Percentiles rank a stretch among this genome's conserved stretches.
Evolutionary conservation across 495 filamentous ascomycete genomes (phyloP).

Genomic region (Apiosordaria backusii): DNA sequence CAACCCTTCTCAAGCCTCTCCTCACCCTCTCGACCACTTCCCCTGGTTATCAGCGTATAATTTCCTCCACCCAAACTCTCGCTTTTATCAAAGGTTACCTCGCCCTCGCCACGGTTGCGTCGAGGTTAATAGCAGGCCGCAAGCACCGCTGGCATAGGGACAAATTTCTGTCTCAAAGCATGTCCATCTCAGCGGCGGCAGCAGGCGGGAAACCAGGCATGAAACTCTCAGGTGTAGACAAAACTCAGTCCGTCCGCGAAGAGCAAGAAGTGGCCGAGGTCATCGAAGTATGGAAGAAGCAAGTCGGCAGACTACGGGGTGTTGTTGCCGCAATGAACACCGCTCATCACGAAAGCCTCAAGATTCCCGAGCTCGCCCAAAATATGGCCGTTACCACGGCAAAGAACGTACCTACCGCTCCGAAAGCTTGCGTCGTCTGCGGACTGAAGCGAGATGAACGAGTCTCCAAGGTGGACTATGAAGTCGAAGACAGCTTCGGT

Average conservation of each 20-base stretch:
- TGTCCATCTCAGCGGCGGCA: constrained; percentile 67
- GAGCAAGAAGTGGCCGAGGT: constrained; percentile 83
- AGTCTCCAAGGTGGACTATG: constrained; percentile 66
- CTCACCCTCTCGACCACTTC: constrained; percentile 48
- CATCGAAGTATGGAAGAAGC: constrained; percentile 65
- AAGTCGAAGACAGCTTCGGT: constrained; percentile 83
- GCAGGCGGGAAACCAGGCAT: constrained; percentile 68
- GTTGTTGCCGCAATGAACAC: constrained; percentile 54
- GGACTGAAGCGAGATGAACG: constrained; percentile 84
- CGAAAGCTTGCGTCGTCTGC: constrained; percentile 81
- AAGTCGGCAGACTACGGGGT: constrained; percentile 58
- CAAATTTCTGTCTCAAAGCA: constrained; percentile 75
- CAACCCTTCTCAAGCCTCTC: constrained; percentile 54
- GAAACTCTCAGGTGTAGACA: constrained; percentile 83
- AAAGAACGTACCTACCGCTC: constrained; percentile 64
- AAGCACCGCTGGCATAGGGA: constrained; percentile 88
- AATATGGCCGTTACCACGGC: constrained; percentile 56
- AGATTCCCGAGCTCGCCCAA: constrained; percentile 67
- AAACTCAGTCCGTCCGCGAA: constrained; percentile 73
- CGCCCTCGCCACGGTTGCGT: constrained; percentile 62
- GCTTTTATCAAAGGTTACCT: constrained; percentile 53
- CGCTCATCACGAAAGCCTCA: constrained; percentile 34
- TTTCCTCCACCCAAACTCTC: constrained; percentile 53
- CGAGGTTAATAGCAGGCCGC: constrained; percentile 80
- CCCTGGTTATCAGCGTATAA: constrained; percentile 48